Conservation (phyloP, 331 rosid species). For the Prunus yedoensis region DNA sequence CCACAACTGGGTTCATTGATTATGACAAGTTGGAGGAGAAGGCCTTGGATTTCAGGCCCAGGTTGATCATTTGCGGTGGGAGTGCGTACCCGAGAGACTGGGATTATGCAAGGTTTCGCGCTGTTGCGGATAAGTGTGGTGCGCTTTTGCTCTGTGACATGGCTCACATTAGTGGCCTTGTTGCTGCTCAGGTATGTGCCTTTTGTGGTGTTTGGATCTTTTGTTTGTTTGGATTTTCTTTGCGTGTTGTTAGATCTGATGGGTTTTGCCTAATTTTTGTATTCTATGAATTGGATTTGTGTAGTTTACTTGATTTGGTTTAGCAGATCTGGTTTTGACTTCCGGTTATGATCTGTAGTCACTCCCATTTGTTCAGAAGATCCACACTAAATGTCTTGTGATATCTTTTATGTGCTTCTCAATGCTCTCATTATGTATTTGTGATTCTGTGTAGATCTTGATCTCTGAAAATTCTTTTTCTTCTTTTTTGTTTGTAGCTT, state of each 20-base stretch:
- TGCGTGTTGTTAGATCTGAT: conserved; percentile 1
- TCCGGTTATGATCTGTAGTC: background rate
- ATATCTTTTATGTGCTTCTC: background rate
- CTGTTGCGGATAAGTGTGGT: conserved; percentile 82
- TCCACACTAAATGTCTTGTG: background rate
- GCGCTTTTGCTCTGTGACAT: conserved; percentile 91
- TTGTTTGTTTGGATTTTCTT: background rate
- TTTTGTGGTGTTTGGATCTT: background rate
- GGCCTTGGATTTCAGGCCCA: conserved; percentile 95
- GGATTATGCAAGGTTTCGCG: conserved; percentile 71
- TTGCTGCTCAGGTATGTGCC: conserved; percentile 78
- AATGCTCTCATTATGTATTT: background rate
- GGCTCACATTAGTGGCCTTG: conserved; percentile 99
- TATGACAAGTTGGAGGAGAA: conserved; percentile 91
- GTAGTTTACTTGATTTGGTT: background rate
- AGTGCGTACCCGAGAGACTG: conserved; percentile 97
- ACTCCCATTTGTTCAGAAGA: background rate
- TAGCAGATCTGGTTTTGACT: conserved; percentile 14
- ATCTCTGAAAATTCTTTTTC: background rate
- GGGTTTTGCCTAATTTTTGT: background rate
- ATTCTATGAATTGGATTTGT: background rate
- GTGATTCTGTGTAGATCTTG: background rate
- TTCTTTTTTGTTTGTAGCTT: background rate
- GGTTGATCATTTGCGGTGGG: conserved; percentile 89
- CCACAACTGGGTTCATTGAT: conserved; percentile 64